Percentiles rank a stretch among this genome's conserved stretches.
These are phyloP conservation scores for Cladosporium sp. DNA, from an alignment of 2,329 filamentous ascomycete species.

Conservation along the genomic window DNA sequence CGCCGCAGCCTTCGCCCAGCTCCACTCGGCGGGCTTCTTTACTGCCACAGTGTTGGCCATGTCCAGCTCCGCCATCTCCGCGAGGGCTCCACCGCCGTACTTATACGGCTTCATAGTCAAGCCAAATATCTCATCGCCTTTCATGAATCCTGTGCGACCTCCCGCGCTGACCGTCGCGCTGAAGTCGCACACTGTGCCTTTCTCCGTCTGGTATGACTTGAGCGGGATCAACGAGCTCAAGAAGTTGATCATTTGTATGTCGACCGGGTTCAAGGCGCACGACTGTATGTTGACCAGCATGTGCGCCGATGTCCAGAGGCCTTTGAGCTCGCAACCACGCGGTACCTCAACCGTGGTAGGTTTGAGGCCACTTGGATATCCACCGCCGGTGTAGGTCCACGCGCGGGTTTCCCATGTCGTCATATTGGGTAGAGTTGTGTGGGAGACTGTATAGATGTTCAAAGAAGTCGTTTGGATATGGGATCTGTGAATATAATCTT, in stretches of 20 bases:
- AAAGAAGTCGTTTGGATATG: too few species aligned
- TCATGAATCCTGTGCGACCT: constrained; percentile 22
- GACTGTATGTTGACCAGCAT: constrained; percentile 30
- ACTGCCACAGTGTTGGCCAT: constrained; percentile 21
- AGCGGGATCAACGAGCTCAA: constrained; percentile 23
- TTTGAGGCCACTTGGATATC: constrained; percentile 27
- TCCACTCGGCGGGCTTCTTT: constrained; percentile 29
- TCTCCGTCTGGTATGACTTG: constrained; percentile 20
- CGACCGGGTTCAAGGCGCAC: constrained; percentile 33
- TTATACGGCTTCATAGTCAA: constrained; percentile 26
- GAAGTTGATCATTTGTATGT: constrained; percentile 34
- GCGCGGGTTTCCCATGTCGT: constrained; percentile 20
- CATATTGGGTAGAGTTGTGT: background rate
- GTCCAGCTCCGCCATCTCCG: constrained; percentile 27
- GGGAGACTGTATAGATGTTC: background rate
- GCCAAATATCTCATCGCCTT: constrained; percentile 31
- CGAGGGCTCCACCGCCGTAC: constrained; percentile 24
- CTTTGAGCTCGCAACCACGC: constrained; percentile 17
- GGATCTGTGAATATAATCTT: too few species aligned
- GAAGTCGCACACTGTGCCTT: constrained; percentile 31
- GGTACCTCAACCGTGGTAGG: constrained; percentile 21
- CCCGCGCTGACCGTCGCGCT: constrained; percentile 24
- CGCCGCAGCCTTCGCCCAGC: constrained; percentile 28
- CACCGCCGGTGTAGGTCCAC: constrained; percentile 31
- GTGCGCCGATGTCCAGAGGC: constrained; percentile 20